These are phyloP conservation scores for Wickerhamomyces chambardii DNA, from an alignment of 805 yeast genomes.

Conservation along the genomic window DNA sequence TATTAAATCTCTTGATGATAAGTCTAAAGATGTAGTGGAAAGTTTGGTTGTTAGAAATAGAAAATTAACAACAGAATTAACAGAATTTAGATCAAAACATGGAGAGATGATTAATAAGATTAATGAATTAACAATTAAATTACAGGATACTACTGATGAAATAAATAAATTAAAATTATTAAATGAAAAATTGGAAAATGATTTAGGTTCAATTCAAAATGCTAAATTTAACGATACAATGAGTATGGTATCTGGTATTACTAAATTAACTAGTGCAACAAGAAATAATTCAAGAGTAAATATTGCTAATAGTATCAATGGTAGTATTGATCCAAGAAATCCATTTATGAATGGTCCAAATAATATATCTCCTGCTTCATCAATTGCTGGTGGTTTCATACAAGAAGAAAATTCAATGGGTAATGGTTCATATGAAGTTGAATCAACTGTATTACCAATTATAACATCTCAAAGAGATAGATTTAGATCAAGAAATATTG, in stretches of 20 bases:
- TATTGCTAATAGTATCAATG: too few relatives aligned
- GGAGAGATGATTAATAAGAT: constrained; percentile 34
- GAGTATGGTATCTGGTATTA: constrained; percentile 57
- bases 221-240: constrained; percentile 36
- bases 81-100: constrained; percentile 52
- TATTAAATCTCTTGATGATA: too few relatives aligned
- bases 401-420: constrained; percentile 24
- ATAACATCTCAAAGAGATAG: constrained; percentile 94
- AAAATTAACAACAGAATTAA: constrained; percentile 60
- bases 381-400: constrained; percentile 34
- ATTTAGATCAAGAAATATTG: constrained; percentile 74
- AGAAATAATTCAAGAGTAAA: too few relatives aligned
- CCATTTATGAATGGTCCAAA: constrained; percentile 14
- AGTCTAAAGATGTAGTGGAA: too few relatives aligned
- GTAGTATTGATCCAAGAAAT: too few relatives aligned
- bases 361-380: constrained; percentile 41
- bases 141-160: constrained; percentile 26
- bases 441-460: constrained; percentile 62
- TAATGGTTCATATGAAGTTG: constrained; percentile 15
- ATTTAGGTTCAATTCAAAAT: constrained; percentile 52
- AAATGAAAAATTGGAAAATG: constrained; percentile 65
- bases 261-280: constrained; percentile 32
- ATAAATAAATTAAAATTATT: constrained; percentile 31
- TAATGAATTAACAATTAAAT: constrained; percentile 26
- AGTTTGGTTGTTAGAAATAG: constrained; percentile 64